Percentiles rank a stretch among this genome's conserved stretches.
Evolutionary conservation across 805 yeast genomes (phyloP).

Genomic region (Candida oleophila): DNA sequence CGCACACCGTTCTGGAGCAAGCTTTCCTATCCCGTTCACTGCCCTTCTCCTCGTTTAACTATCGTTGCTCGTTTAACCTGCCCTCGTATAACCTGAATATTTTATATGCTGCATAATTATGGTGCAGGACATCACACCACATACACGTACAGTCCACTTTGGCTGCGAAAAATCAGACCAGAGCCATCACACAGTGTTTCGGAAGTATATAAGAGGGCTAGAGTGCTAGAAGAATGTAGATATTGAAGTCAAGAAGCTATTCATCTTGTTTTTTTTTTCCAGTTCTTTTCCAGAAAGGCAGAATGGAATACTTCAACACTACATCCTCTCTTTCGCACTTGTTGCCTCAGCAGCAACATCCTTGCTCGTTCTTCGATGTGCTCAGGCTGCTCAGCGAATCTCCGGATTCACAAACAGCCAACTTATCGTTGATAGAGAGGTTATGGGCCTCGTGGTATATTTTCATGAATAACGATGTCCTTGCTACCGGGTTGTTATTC

Average conservation of each 20-base stretch:
- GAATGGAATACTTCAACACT: constrained; percentile 4
- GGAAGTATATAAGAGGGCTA: no score
- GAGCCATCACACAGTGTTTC: constrained; percentile 1
- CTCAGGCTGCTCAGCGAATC: constrained; percentile 1
- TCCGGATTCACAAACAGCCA: constrained; percentile 13
- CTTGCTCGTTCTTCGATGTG: constrained; percentile 5
- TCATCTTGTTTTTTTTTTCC: background rate
- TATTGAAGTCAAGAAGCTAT: no score
- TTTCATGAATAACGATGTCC: constrained; percentile 79
- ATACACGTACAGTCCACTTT: background rate
- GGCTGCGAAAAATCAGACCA: constrained; percentile 2
- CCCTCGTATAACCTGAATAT: background rate
- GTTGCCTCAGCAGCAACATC: background rate
- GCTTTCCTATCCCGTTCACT: no score
- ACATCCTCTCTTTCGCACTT: constrained; percentile 4
- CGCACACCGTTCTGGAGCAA: no score
- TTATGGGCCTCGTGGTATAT: constrained; percentile 89
- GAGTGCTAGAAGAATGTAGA: no score
- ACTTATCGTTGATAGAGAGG: constrained; percentile 55
- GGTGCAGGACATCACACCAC: background rate
- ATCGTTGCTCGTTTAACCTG: background rate
- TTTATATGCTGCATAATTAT: background rate
- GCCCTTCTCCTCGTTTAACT: no score
- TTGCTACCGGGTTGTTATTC: constrained; percentile 89
- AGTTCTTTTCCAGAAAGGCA: no score